phyloP scores from a whole-genome alignment of 2,329 filamentous ascomycete genomes.

The Arthroderma sp. region DNA sequence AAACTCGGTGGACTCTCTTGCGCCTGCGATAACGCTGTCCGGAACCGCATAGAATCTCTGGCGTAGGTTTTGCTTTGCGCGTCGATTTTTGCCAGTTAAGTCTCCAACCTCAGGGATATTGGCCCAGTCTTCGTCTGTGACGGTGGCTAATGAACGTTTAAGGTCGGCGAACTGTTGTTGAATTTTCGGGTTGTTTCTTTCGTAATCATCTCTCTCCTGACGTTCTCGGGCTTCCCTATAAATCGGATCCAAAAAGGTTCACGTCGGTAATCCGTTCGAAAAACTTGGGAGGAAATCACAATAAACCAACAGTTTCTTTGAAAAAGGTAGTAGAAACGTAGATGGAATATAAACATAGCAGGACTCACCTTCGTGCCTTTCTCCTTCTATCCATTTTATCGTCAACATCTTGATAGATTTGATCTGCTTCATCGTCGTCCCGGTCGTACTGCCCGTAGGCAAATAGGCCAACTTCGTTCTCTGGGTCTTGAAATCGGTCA shows the following conservation, averaged over 20 bases:
- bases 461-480: slow-evolving; percentile 93
- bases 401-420: slow-evolving; percentile 89
- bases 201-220: slow-evolving; percentile 85
- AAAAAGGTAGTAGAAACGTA: slow-evolving; percentile 14
- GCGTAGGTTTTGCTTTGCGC: slow-evolving; percentile 67
- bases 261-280: slow-evolving; percentile 67
- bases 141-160: slow-evolving; percentile 74
- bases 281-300: slow-evolving; percentile 44
- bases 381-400: slow-evolving; percentile 91
- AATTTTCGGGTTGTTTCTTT: slow-evolving; percentile 95
- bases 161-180: slow-evolving; percentile 94
- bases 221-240: slow-evolving; percentile 87
- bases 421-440: slow-evolving; percentile 93
- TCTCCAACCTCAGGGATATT: slow-evolving; percentile 92
- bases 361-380: slow-evolving; percentile 71
- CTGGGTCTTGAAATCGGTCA: slow-evolving; percentile 82
- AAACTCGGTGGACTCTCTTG: slow-evolving; percentile 65
- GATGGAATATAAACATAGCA: slow-evolving; percentile 10
- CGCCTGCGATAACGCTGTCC: slow-evolving; percentile 84
- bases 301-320: slow-evolving; percentile 50
- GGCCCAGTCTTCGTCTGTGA: slow-evolving; percentile 94
- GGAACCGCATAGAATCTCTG: slow-evolving; percentile 92
- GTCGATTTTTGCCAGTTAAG: slow-evolving; percentile 82
- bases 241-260: slow-evolving; percentile 39
- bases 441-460: slow-evolving; percentile 92